phyloP scores from a whole-genome alignment of 1,284 basidiomycete species.

The Chiua sp. region DNA sequence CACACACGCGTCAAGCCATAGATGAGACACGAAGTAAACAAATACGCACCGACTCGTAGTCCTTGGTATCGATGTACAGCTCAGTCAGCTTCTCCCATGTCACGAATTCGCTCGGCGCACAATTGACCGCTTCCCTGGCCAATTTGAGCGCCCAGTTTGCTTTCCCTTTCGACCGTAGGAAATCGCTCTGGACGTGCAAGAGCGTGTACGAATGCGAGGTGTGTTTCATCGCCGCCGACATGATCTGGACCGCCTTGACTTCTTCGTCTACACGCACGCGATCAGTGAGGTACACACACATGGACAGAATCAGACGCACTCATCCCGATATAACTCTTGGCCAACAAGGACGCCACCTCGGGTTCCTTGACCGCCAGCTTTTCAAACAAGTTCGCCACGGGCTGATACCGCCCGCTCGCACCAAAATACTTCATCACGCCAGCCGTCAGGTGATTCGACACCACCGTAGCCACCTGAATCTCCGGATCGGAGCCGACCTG shows the following conservation, averaged over 20 bases:
- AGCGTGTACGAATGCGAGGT: conserved; percentile 94
- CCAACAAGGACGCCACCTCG: conserved; percentile 89
- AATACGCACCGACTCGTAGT: conserved; percentile 76
- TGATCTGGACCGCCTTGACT: conserved; percentile 96
- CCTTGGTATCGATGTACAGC: conserved; percentile 88
- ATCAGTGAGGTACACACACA: not conserved
- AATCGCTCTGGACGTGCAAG: conserved; percentile 94
- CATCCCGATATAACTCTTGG: conserved; percentile 95
- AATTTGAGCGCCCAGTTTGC: conserved; percentile 92
- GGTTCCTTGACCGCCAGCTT: conserved; percentile 87
- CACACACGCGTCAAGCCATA: not conserved
- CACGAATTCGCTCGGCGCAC: conserved; percentile 96
- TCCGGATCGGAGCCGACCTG: conserved; percentile 98
- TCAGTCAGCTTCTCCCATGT: conserved; percentile 99
- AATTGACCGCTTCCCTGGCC: conserved; percentile 95
- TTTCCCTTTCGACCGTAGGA: conserved; percentile 85
- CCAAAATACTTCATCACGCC: conserved; percentile 98
- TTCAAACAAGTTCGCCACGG: conserved; percentile 95
- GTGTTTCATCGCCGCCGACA: conserved; percentile 83
- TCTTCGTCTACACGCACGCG: conserved; percentile 78
- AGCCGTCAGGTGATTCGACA: conserved; percentile 95
- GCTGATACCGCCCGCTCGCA: conserved; percentile 87
- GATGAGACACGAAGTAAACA: not conserved
- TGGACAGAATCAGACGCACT: conserved; percentile 58
- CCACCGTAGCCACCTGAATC: conserved; percentile 97